Base-by-base conservation (phyloP, 352 stramenopile species). In the Pythium aristosporum region DNA sequence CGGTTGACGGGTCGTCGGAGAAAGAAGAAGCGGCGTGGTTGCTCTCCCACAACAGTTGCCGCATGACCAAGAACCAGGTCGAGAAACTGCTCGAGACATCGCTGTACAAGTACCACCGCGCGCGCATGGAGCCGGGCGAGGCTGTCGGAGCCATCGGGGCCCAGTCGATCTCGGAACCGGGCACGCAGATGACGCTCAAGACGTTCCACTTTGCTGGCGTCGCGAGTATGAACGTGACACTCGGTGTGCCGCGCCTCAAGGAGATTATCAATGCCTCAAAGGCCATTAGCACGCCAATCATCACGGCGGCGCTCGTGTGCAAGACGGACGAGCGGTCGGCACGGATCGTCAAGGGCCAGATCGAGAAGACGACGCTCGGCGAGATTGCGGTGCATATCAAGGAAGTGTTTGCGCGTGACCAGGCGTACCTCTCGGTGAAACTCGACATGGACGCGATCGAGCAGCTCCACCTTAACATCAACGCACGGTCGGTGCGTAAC, bases 161-260 rank as follows among this genome's bases (percentile, higher is more conserved):
- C 21, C 97, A 99, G 74, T 98, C 87, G 57, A 98, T 99, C 61
- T 97, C 91, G 32, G 98, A 99, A 65, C 95, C 92, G 8, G 91
- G 84, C 74, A 98, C 89, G 13, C 95, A 98, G 74, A 98, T 98
- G 94, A 98, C 95, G 48, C 76, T 98, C 10, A 98, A 99, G 75
- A 99, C 97, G 23, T 99, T 99, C 73, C 98, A 99, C 80, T 99
- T 99, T 85, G 97, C 97, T 41, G 98, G 98, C 74, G 98, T 99
- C 49, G 98, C 97, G 25, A 98, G 92, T 59, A 99, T 99, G 98
- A 99, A 99, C 80, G 97, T 99, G 42, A 99, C 98, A 28, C 87
- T 99, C 8, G 98, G 98, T 82, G 98, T 99, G 42, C 98, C 98
- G n/a, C 96, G 98, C 49, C 80, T 99, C 25, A 98, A 98, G 76